phyloP scores from a whole-genome alignment of 1,139 yeast species.

The Hyphopichia wangnamkhiaoensis region DNA sequence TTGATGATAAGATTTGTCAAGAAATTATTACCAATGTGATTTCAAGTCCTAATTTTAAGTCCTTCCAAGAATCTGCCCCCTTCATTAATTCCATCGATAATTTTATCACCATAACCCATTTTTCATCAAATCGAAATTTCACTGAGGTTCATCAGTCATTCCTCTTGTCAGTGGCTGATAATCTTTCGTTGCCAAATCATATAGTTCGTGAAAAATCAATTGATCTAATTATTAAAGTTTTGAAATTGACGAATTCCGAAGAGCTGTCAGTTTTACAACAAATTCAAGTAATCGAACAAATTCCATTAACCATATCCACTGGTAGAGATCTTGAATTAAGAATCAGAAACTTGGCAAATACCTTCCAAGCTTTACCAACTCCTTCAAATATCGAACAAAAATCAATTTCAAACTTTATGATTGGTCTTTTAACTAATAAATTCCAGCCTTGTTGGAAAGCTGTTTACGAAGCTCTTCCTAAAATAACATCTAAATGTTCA shows the following conservation, averaged over 20 bases:
- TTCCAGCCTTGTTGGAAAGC: constrained; percentile 89
- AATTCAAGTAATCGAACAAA: constrained; percentile 64
- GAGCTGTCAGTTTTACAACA: constrained; percentile 36
- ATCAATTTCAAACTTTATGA: constrained; percentile 56
- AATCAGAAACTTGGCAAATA: constrained; percentile 59
- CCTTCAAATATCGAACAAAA: constrained; percentile 34
- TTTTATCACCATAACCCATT: constrained; percentile 10
- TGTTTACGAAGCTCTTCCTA: constrained; percentile 59
- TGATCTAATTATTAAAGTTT: constrained; percentile 34
- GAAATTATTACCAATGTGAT: constrained; percentile 7
- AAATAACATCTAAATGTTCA: constrained; percentile 45
- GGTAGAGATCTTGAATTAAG: constrained; percentile 77
- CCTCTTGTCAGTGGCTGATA: constrained; percentile 17
- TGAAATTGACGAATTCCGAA: constrained; percentile 22
- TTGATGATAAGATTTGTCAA: constrained; percentile 3
- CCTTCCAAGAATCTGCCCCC: constrained; percentile 19
- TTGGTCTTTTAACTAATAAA: constrained; percentile 73
- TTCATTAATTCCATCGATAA: constrained; percentile 21
- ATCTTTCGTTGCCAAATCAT: constrained; percentile 48
- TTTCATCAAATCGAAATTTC: not conserved
- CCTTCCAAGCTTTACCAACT: constrained; percentile 42
- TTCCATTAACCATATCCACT: constrained; percentile 67
- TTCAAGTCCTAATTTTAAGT: constrained; percentile 11
- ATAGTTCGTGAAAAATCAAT: constrained; percentile 49
- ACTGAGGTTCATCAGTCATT: not conserved